Evolutionary conservation across 257 asterid genomes (phyloP).

Genomic region (Ilex aquifolium): DNA sequence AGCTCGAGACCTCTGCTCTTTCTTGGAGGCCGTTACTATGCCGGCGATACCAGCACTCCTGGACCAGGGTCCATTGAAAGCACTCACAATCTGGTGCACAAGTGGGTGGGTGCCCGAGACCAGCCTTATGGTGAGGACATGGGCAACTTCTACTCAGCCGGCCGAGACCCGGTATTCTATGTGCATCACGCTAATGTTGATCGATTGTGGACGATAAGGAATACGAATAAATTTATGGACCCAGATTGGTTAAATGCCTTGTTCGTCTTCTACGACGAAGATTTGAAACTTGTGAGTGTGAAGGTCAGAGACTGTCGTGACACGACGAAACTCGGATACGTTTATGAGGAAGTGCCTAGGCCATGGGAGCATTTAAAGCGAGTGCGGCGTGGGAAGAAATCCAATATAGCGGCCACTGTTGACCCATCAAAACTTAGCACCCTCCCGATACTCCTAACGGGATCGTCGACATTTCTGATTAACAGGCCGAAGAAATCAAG

Average conservation of each 20-base stretch:
- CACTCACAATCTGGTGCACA: conserved; percentile 36
- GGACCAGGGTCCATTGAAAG: conserved; percentile 46
- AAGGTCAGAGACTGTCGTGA: conserved; percentile 30
- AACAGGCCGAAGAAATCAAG: conserved; percentile 23
- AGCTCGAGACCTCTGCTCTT: conserved; percentile 28
- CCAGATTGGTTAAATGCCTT: conserved; percentile 46
- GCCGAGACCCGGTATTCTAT: conserved; percentile 49
- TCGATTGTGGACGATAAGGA: conserved; percentile 48
- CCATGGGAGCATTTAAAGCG: conserved; percentile 47
- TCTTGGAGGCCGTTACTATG: conserved; percentile 32
- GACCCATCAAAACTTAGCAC: not conserved
- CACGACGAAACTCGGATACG: conserved; percentile 31
- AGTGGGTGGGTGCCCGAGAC: conserved; percentile 37
- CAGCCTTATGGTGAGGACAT: conserved; percentile 32
- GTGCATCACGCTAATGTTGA: conserved; percentile 65
- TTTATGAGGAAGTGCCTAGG: conserved; percentile 26
- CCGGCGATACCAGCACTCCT: conserved; percentile 16
- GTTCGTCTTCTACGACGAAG: conserved; percentile 51
- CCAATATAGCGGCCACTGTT: conserved; percentile 10
- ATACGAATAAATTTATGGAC: conserved; percentile 17
- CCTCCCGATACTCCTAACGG: conserved; percentile 25
- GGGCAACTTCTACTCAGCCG: conserved; percentile 69
- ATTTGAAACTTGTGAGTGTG: conserved; percentile 38
- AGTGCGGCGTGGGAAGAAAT: conserved; percentile 11
- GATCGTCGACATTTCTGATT: conserved; percentile 18